These are phyloP conservation scores for Coleophoma crateriformis DNA, from an alignment of 2,329 filamentous ascomycete genomes.

Conservation along the genomic window DNA sequence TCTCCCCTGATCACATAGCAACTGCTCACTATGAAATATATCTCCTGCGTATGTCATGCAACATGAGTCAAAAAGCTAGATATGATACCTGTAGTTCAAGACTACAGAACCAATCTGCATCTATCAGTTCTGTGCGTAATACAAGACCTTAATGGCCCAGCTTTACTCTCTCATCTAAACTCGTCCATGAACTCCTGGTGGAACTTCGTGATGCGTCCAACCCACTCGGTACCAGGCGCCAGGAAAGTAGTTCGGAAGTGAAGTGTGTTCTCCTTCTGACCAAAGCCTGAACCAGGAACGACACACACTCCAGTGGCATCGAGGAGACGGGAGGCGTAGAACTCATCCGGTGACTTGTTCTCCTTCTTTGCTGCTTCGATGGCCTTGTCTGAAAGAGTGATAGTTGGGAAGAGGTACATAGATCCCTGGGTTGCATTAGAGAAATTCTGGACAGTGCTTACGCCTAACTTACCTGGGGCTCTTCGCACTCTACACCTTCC, in stretches of 20 bases:
- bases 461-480: slow-evolving; percentile 55
- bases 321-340: slow-evolving; percentile 86
- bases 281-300: slow-evolving; percentile 88
- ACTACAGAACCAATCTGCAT: too few relatives aligned
- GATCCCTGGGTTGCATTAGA: slow-evolving; percentile 53
- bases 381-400: slow-evolving; percentile 72
- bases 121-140: too few relatives aligned
- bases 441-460: background rate
- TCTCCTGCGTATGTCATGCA: too few relatives aligned
- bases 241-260: slow-evolving; percentile 98
- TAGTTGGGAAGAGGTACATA: slow-evolving; percentile 99
- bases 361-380: slow-evolving; percentile 69
- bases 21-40: too few relatives aligned
- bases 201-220: slow-evolving; percentile 80
- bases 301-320: slow-evolving; percentile 94
- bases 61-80: too few relatives aligned
- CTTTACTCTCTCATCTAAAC: slow-evolving; percentile 40
- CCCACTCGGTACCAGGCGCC: slow-evolving; percentile 93
- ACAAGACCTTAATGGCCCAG: too few relatives aligned
- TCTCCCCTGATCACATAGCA: too few relatives aligned
- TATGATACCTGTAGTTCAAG: too few relatives aligned
- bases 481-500: slow-evolving; percentile 90
- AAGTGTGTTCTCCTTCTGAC: slow-evolving; percentile 83
- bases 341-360: slow-evolving; percentile 77
- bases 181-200: slow-evolving; percentile 87